Conservation (phyloP, 2,329 filamentous ascomycete genomes). For the Diplodia scrobiculata region DNA sequence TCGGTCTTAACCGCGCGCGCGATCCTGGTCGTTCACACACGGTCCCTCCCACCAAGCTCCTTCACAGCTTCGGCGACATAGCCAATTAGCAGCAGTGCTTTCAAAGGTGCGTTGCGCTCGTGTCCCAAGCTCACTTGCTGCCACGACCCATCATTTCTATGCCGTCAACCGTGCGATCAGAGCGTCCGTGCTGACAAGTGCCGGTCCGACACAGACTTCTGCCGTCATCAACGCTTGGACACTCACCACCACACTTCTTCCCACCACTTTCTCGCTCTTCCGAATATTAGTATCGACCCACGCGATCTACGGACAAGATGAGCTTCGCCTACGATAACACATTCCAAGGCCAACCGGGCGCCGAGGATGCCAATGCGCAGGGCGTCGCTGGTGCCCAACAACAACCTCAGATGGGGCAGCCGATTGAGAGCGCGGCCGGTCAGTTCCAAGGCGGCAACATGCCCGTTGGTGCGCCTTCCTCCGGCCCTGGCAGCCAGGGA, state of each 20-base stretch:
- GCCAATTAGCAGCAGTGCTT: constrained; percentile 23
- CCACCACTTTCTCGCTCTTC: constrained; percentile 26
- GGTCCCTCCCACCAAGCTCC: constrained; percentile 13
- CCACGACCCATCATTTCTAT: constrained; percentile 14
- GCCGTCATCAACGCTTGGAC: constrained; percentile 29
- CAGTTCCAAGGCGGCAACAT: constrained; percentile 56
- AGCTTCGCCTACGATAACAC: constrained; percentile 68
- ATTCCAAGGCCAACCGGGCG: constrained; percentile 62
- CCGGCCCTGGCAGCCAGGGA: constrained; percentile 42
- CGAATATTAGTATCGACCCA: constrained; percentile 26
- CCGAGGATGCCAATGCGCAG: constrained; percentile 55
- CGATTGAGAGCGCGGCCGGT: constrained; percentile 56
- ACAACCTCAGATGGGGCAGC: constrained; percentile 59
- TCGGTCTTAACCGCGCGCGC: constrained; percentile 35
- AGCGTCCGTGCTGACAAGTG: constrained; percentile 29
- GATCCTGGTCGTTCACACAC: constrained; percentile 24
- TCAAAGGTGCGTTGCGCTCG: constrained; percentile 31
- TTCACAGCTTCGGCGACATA: constrained; percentile 13
- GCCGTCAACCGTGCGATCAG: constrained; percentile 23
- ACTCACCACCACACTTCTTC: constrained; percentile 22
- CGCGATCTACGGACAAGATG: constrained; percentile 51
- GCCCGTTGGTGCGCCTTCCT: constrained; percentile 43
- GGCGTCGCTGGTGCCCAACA: constrained; percentile 50
- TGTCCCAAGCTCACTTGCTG: constrained; percentile 29
- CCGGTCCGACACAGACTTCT: constrained; percentile 26